Evolutionary conservation across 306 rosid genomes (phyloP), one percentile per base, ranked within the genome.

Genomic region (Gastrolobium bilobum): DNA sequence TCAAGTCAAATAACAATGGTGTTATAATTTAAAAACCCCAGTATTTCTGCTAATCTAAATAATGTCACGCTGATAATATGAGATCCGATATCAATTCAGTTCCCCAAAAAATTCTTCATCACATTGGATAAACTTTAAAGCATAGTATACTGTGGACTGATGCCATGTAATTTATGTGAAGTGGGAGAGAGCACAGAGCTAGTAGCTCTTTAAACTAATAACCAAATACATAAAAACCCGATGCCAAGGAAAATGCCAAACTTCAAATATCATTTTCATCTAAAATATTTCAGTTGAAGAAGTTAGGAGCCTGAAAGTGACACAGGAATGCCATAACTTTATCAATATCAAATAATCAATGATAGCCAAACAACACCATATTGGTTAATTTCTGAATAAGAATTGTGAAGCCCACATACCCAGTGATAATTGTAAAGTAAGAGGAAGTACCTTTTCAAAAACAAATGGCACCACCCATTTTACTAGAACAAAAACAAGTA

Each of bases 401-500:
- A 66, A 59, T 50, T 8, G 68, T 65, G 48, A 60, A 76, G 48
- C 63, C 43, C 69, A 42, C 35, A 43, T 68, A 43, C 48, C 43
- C 47, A 70, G 67, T 56, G 60, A 69, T 66, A 71, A 66, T 47
- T 53, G 35, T 44, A 68, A 61, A 38, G 76, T 65, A 74, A 54
- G 58, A 57, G 42, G 71, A 85, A 77, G 71, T 81, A 94, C 98
- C 98, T 94, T 90, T 78, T 91, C 87, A 75, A 94, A 91, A 85
- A 91, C 81, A 85, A 91, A 91, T 1, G 98, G 98, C 31, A 87
- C 83, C 60, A 94, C 98, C 97, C 98, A 94, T 75, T 94, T 91
- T 80, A 88, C 65, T 61, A 83, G 74, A 84, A 80, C 72, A 54
- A 90, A 78, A 79, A 50, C 50, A 68, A 86, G 73, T 83, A 81